Conservation (phyloP, 192 early-diverging fungal species). For the Chytriomyces confervae region DNA sequence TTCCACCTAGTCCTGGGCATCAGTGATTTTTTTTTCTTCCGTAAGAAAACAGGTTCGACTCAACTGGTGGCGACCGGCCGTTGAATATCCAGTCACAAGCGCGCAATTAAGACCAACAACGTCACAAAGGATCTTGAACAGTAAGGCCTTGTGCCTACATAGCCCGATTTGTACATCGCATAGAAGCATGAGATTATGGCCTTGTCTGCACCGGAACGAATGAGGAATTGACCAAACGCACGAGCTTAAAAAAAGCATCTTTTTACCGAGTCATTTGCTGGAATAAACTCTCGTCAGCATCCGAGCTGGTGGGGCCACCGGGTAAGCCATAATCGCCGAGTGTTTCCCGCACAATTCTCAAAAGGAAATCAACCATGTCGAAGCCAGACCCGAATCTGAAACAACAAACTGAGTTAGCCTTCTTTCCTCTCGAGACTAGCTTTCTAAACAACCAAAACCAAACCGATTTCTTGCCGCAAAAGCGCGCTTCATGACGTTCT, state of each 20-base stretch:
- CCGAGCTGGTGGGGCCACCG: constrained; percentile 48
- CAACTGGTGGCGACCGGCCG: constrained; percentile 57
- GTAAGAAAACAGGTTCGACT: no score
- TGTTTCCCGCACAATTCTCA: constrained; percentile 43
- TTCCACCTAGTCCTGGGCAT: constrained; percentile 48
- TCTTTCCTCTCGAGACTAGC: no score
- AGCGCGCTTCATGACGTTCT: constrained; percentile 39
- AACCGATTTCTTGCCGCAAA: constrained; percentile 18
- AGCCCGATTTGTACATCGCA: constrained; percentile 53
- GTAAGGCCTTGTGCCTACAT: constrained; percentile 58
- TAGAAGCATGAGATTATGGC: constrained; percentile 58
- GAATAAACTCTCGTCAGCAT: constrained; percentile 48
- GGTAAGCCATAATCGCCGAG: constrained; percentile 56
- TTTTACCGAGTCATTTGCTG: constrained; percentile 48
- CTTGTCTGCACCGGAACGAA: constrained; percentile 38
- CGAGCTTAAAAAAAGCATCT: neutral
- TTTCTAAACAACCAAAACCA: neutral
- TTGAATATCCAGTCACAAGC: constrained; percentile 57
- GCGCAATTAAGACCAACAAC: constrained; percentile 53
- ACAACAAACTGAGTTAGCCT: neutral
- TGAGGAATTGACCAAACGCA: neutral
- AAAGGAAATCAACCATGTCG: constrained; percentile 50
- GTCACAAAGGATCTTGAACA: constrained; percentile 60
- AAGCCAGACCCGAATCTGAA: constrained; percentile 19
- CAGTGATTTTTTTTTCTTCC: neutral